phyloP scores from a whole-genome alignment of 805 yeast species.

The Lipomyces sp. region DNA sequence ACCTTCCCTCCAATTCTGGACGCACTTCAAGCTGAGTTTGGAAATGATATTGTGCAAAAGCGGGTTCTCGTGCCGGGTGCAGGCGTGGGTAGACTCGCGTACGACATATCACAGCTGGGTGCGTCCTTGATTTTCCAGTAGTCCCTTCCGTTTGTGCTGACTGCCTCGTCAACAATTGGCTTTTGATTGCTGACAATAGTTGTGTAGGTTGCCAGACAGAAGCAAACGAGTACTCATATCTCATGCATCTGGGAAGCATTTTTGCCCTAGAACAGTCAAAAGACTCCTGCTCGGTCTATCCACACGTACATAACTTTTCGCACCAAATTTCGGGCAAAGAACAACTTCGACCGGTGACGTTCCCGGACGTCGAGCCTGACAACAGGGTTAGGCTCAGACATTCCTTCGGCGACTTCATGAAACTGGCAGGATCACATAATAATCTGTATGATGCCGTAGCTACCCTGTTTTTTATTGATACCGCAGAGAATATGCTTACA shows the following conservation, averaged over 20 bases:
- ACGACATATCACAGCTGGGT: constrained; percentile 49
- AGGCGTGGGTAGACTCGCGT: constrained; percentile 80
- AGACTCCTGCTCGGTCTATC: constrained; percentile 41
- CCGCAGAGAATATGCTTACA: constrained; percentile 83
- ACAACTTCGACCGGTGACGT: constrained; percentile 56
- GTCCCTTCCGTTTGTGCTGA: neutral
- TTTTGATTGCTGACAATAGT: neutral
- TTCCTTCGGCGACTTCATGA: constrained; percentile 65
- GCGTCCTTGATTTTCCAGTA: constrained; percentile 3
- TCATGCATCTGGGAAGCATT: constrained; percentile 66
- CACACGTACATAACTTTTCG: constrained; percentile 66
- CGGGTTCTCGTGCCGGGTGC: constrained; percentile 81
- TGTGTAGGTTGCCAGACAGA: constrained; percentile 56
- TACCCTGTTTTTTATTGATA: constrained; percentile 80
- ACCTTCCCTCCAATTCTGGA: constrained; percentile 56
- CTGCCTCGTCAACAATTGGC: neutral
- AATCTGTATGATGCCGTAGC: constrained; percentile 49
- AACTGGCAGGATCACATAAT: constrained; percentile 49
- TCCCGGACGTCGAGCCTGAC: constrained; percentile 47
- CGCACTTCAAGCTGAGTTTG: constrained; percentile 49
- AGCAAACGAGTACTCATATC: constrained; percentile 74
- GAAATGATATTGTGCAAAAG: constrained; percentile 35
- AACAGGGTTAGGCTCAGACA: constrained; percentile 17
- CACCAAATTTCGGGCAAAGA: constrained; percentile 57
- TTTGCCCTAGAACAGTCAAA: constrained; percentile 39